Conservation (phyloP, 1,139 yeast genomes). For the Kluyveromyces sp. region DNA sequence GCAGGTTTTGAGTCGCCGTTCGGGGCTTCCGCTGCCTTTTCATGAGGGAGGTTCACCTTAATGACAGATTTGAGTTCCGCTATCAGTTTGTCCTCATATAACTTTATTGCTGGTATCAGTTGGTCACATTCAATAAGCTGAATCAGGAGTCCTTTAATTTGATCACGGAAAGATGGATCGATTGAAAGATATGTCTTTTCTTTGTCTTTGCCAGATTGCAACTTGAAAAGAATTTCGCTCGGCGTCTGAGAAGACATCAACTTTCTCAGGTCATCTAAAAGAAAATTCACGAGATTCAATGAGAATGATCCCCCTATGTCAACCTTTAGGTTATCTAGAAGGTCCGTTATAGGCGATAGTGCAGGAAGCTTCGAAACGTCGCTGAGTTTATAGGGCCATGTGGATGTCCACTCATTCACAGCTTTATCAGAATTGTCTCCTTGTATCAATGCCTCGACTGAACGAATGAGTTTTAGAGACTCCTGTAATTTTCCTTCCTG, state of each 20-base stretch:
- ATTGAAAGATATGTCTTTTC: constrained; percentile 21
- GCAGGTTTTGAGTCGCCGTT: constrained; percentile 10
- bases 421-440: constrained; percentile 40
- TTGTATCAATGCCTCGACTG: constrained; percentile 48
- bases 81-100: constrained; percentile 61
- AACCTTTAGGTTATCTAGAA: constrained; percentile 44
- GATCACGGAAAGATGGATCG: constrained; percentile 20
- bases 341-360: constrained; percentile 45
- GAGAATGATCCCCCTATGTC: constrained; percentile 66
- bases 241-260: constrained; percentile 46
- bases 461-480: constrained; percentile 49
- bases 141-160: constrained; percentile 41
- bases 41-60: constrained; percentile 51
- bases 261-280: constrained; percentile 52
- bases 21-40: constrained; percentile 15
- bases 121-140: constrained; percentile 61
- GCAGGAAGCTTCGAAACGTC: constrained; percentile 56
- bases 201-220: constrained; percentile 29
- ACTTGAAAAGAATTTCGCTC: constrained; percentile 48
- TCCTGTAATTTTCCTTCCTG: constrained; percentile 38
- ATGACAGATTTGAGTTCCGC: constrained; percentile 70
- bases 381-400: constrained; percentile 45
- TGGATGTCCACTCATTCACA: constrained; percentile 33
- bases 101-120: constrained; percentile 54
- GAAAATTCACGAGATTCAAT: constrained; percentile 45